Conservation (phyloP, 805 yeast genomes). For the Candida awuae region DNA sequence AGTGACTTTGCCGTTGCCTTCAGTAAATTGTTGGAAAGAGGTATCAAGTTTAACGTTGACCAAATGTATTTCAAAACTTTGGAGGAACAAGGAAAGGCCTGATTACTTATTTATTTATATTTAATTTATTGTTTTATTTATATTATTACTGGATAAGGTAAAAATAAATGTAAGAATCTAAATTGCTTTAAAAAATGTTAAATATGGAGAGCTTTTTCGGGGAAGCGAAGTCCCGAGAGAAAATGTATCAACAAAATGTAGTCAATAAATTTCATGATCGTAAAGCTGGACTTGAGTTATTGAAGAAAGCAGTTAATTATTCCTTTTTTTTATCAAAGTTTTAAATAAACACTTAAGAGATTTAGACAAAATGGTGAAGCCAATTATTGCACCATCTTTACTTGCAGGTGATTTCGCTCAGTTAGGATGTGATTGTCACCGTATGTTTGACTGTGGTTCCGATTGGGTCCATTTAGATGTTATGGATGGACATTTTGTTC, state of each 20-base stretch:
- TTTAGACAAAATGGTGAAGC: conserved; percentile 48
- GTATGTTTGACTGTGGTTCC: conserved; percentile 70
- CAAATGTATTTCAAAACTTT: conserved; percentile 52
- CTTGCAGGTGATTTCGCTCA: conserved; percentile 88
- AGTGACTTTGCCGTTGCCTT: conserved; percentile 41
- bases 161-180: too few relatives aligned
- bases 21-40: conserved; percentile 55
- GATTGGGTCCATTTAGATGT: conserved; percentile 98
- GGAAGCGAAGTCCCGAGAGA: too few relatives aligned
- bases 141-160: too few relatives aligned
- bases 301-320: too few relatives aligned
- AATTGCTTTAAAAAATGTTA: too few relatives aligned
- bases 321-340: too few relatives aligned
- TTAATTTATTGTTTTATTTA: background rate
- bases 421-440: conserved; percentile 79
- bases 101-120: background rate
- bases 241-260: too few relatives aligned
- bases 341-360: background rate
- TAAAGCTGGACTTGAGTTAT: too few relatives aligned
- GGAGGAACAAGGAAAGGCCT: conserved; percentile 50
- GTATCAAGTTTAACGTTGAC: conserved; percentile 48
- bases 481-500: conserved; percentile 99
- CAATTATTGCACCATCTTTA: conserved; percentile 90
- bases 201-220: too few relatives aligned
- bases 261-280: too few relatives aligned